Evolutionary conservation across 306 rosid genomes (phyloP), one percentile per base, ranked within the genome.

Genomic region (Biancaea sappan): DNA sequence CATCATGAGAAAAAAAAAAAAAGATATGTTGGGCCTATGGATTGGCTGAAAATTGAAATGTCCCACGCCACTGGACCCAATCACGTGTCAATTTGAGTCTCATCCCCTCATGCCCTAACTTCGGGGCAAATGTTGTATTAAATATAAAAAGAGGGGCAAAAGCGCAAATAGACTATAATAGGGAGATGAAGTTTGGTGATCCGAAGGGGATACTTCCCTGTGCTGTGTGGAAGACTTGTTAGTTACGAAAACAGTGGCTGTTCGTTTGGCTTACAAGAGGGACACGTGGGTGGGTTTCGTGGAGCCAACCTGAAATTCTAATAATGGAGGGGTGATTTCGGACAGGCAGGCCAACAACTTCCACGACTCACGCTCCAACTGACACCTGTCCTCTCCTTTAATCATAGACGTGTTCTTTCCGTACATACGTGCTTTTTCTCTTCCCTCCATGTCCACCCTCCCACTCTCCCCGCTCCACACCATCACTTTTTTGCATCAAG

Each of bases 171-270:
- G 5, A 1, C 7, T 34, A 34, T 5, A 0, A 4, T 4, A 34
- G 37, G 37, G 37, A 1, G 37, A 34, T 1, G 1, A 34, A 34
- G 37, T 34, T 34, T 2, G 37, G 37, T 38, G 1, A 7, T 29
- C 22, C 64, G 8, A 16, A 3, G 6, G 5, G 21, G 64, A 29
- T 40, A 58, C 64, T 38, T 29, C 22, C 13, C 13, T 2, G 0
- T 2, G 19, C 13, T 2, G 0, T 2, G 19, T 4, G 0, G 12
- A 5, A 6, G 22, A 2, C 5, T 58, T 0, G 12, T 5, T 5
- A 1, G 22, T 7, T 13, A 15, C 64, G 32, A n/a, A n/a, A n/a
- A n/a, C n/a, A n/a, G n/a, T n/a, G n/a, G n/a, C n/a, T n/a, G n/a
- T n/a, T n/a, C n/a, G n/a, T 25, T 54, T 4, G 1, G 43, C 43